These are phyloP conservation scores for Penicillium daleae DNA, from an alignment of 495 filamentous ascomycete genomes.

Conservation along the genomic window DNA sequence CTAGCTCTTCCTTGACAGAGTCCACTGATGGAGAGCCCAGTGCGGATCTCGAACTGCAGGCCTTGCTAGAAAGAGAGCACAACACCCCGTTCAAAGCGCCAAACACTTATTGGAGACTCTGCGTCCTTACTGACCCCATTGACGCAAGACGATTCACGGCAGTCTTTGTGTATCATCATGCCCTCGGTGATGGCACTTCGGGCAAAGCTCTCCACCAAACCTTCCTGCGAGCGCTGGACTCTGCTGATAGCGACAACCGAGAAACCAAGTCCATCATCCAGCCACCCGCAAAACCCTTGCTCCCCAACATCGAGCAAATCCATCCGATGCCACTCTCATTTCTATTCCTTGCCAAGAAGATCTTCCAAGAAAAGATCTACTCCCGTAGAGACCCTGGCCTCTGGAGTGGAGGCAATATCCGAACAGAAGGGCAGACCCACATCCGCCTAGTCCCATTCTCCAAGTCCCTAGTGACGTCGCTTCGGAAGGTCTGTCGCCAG, in stretches of 20 bases:
- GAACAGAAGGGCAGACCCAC: conserved; percentile 22
- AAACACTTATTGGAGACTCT: conserved; percentile 44
- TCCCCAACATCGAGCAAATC: conserved; percentile 33
- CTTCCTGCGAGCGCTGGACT: conserved; percentile 33
- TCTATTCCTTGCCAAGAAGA: conserved; percentile 24
- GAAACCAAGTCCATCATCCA: conserved; percentile 29
- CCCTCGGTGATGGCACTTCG: conserved; percentile 38
- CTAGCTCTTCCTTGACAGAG: neutral
- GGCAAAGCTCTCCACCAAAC: conserved; percentile 41
- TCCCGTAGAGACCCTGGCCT: conserved; percentile 22
- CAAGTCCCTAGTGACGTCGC: conserved; percentile 17
- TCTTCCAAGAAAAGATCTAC: conserved; percentile 37
- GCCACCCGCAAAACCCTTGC: conserved; percentile 34
- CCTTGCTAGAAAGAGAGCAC: conserved; percentile 42
- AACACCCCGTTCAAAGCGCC: conserved; percentile 36
- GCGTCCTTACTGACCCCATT: conserved; percentile 31
- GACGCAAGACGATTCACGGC: conserved; percentile 35
- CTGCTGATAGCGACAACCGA: conserved; percentile 18
- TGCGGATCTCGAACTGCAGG: conserved; percentile 39
- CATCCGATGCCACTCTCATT: conserved; percentile 35
- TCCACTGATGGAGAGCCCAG: conserved; percentile 21
- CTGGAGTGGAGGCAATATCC: conserved; percentile 34
- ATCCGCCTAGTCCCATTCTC: conserved; percentile 30
- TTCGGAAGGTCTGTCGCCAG: conserved; percentile 33
- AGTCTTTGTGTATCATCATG: conserved; percentile 45